These are phyloP conservation scores for Erodium maritimum DNA, from an alignment of 345 rosid genomes.

Conservation along the genomic window DNA sequence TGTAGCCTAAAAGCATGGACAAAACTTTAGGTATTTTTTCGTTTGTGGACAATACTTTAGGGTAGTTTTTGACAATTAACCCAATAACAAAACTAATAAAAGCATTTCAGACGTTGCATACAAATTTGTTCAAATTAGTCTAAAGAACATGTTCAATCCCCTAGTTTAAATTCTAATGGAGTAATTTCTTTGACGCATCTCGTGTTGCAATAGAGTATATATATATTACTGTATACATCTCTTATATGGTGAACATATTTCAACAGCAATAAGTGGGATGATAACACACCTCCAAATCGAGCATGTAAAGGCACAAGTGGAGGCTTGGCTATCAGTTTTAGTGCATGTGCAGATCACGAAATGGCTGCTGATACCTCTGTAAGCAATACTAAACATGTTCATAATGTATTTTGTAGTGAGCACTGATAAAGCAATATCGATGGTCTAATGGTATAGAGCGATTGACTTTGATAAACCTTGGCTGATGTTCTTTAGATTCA, in stretches of 20 bases:
- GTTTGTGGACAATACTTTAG: too few species aligned
- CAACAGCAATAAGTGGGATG: conserved; percentile 26
- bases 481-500: neutral
- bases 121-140: neutral
- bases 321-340: conserved; percentile 36
- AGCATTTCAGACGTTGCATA: too few species aligned
- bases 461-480: neutral
- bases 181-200: neutral
- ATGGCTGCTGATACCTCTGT: conserved; percentile 36
- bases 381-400: conserved; percentile 3
- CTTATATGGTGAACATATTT: neutral
- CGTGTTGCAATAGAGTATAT: neutral
- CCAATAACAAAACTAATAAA: too few species aligned
- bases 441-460: neutral
- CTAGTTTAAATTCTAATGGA: neutral
- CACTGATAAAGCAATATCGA: neutral
- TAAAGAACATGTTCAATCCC: neutral
- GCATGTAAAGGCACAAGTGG: conserved; percentile 31
- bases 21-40: too few species aligned
- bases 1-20: too few species aligned
- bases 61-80: too few species aligned
- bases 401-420: too few species aligned
- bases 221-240: neutral
- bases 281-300: conserved; percentile 21
- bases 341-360: conserved; percentile 42